Percentiles rank a stretch among this genome's conserved stretches.
Evolutionary conservation across 129 eudicot genomes (phyloP).

Genomic region (Ambrosia artemisiifolia): DNA sequence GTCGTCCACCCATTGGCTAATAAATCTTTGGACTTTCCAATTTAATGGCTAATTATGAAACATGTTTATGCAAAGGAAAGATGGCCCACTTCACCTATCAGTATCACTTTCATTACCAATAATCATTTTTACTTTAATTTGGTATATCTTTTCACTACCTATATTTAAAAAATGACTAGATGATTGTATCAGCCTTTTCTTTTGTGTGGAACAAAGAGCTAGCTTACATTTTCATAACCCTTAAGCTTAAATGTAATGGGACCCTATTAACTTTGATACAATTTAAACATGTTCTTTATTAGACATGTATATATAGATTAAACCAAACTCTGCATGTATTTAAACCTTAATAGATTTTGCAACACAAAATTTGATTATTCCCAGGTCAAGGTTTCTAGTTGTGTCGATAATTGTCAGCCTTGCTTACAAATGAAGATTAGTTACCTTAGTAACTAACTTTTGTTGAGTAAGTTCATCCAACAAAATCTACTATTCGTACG

Average conservation of each 20-base stretch:
- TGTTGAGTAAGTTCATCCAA: background rate
- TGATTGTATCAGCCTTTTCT: slow-evolving; percentile 21
- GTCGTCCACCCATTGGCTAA: slow-evolving; percentile 20
- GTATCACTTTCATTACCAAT: slow-evolving; percentile 29
- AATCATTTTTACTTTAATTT: slow-evolving; percentile 27
- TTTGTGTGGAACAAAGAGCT: background rate
- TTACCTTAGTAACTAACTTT: background rate
- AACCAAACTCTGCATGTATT: background rate
- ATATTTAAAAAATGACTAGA: slow-evolving; percentile 15
- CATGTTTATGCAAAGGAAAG: slow-evolving; percentile 32
- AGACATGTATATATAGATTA: background rate
- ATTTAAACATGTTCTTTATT: background rate
- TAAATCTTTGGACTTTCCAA: slow-evolving; percentile 24
- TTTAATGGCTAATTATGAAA: slow-evolving; percentile 32
- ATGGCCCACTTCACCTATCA: slow-evolving; percentile 34
- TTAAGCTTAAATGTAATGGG: no score
- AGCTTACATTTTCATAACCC: background rate
- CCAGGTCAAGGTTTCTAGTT: background rate
- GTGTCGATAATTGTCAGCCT: background rate
- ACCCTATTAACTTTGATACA: background rate
- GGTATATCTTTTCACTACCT: slow-evolving; percentile 25
- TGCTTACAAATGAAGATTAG: background rate
- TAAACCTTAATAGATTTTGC: background rate
- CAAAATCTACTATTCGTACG: background rate
- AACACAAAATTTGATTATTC: background rate